Evolutionary conservation across 1,284 basidiomycete genomes (phyloP).

Genomic region (Agaricales sp.): DNA sequence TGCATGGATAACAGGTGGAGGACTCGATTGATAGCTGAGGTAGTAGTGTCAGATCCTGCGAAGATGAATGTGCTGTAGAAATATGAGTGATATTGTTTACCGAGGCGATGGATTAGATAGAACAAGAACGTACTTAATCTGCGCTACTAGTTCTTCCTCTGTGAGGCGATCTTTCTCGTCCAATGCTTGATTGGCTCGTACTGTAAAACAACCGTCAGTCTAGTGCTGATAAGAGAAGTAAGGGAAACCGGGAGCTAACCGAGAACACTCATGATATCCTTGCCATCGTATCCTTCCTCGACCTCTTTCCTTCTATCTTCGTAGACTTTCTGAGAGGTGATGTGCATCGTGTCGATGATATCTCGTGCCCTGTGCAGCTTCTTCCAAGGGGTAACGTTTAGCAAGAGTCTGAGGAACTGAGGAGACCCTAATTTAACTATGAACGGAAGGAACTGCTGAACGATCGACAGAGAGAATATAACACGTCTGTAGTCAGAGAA

Average conservation of each 20-base stretch:
- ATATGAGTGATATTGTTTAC: neutral
- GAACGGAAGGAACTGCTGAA: neutral
- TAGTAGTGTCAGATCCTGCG: conserved; percentile 27
- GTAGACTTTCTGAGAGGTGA: neutral
- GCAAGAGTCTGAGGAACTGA: neutral
- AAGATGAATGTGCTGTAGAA: conserved; percentile 23
- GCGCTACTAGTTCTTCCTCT: conserved; percentile 22
- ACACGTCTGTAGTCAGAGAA: too few relatives aligned
- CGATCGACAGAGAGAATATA: neutral
- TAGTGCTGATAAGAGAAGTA: neutral
- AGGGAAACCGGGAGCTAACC: conserved; percentile 7
- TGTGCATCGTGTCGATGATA: neutral
- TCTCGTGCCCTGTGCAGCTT: neutral
- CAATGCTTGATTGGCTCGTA: conserved; percentile 20
- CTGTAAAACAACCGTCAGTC: conserved; percentile 10
- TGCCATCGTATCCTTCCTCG: conserved; percentile 10
- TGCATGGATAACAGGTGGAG: conserved; percentile 22
- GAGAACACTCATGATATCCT: conserved; percentile 17
- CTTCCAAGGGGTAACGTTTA: neutral
- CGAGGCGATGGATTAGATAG: neutral
- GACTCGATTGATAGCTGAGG: conserved; percentile 24
- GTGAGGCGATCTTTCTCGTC: conserved; percentile 18
- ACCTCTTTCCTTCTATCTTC: neutral
- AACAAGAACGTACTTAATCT: conserved; percentile 20
- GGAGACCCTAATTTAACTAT: neutral